Percentiles rank a stretch among this genome's conserved stretches.
Evolutionary conservation across 164 flowering plant species (phyloP).

Genomic region (Vitis amurensis): DNA sequence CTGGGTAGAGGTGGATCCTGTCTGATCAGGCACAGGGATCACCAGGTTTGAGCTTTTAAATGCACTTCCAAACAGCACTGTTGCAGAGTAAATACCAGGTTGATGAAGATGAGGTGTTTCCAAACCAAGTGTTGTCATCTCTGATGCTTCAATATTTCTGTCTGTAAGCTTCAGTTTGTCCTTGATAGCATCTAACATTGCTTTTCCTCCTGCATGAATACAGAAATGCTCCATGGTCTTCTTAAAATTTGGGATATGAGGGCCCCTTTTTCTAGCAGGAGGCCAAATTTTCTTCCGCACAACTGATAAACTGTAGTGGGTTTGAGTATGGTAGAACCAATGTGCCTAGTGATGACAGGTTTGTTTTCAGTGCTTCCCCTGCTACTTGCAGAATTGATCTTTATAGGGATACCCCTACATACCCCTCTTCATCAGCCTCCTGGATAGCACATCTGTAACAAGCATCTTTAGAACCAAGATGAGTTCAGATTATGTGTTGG

Average conservation of each 20-base stretch:
- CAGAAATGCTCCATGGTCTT: constrained; percentile 24
- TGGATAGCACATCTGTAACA: constrained; percentile 14
- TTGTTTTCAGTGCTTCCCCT: constrained; percentile 17
- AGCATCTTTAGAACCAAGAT: constrained; percentile 11
- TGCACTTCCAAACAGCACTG: constrained; percentile 32
- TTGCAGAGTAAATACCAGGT: constrained; percentile 30
- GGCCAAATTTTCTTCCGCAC: too few species aligned
- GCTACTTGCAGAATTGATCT: constrained; percentile 17
- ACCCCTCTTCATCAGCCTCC: constrained; percentile 17
- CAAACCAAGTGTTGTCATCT: constrained; percentile 28
- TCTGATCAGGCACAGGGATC: constrained; percentile 16
- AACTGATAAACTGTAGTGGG: background rate
- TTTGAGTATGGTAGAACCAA: constrained; percentile 19
- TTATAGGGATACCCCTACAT: constrained; percentile 18
- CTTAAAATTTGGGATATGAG: constrained; percentile 16
- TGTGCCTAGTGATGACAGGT: constrained; percentile 17
- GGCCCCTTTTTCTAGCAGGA: background rate
- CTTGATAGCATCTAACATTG: constrained; percentile 16
- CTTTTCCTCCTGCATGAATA: constrained; percentile 27
- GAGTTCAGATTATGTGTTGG: constrained; percentile 18
- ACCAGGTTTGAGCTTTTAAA: background rate
- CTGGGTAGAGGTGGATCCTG: constrained; percentile 20
- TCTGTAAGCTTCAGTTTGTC: constrained; percentile 8
- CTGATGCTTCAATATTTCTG: constrained; percentile 23
- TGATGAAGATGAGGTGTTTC: constrained; percentile 36